Percentiles rank a stretch among this genome's conserved stretches.
phyloP scores from a whole-genome alignment of 106 monocot species.

The Acorus gramineus region DNA sequence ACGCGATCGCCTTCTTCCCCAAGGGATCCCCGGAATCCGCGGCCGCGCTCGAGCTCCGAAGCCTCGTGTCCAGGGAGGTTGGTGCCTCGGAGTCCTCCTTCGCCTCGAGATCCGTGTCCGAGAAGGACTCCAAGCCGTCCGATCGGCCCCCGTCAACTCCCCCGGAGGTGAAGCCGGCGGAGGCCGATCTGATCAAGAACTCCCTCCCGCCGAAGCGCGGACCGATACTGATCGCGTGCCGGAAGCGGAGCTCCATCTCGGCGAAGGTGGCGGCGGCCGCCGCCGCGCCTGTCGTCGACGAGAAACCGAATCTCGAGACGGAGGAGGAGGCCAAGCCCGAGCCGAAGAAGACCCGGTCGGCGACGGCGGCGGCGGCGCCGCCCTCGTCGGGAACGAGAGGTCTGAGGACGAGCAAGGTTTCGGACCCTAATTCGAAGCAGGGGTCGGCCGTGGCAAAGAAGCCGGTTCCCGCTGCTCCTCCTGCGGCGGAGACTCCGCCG shows the following conservation, averaged over 20 bases:
- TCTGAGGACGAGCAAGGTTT: constrained; percentile 34
- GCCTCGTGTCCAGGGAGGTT: constrained; percentile 22
- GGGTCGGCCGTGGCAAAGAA: not conserved
- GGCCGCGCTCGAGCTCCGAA: constrained; percentile 43
- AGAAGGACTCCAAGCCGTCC: not conserved
- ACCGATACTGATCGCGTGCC: constrained; percentile 17
- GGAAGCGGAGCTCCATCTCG: constrained; percentile 42
- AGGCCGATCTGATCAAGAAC: not conserved
- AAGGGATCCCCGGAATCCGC: constrained; percentile 29
- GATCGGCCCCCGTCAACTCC: not conserved
- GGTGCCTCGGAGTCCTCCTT: not conserved
- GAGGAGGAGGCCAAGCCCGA: constrained; percentile 9
- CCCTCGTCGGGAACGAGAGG: constrained; percentile 13
- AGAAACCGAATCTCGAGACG: too few species aligned
- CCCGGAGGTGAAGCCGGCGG: constrained; percentile 1
- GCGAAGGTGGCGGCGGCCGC: constrained; percentile 8
- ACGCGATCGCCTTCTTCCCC: constrained; percentile 73
- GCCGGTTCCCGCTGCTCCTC: too few species aligned
- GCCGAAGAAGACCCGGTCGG: constrained; percentile 6
- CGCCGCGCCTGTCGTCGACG: not conserved
- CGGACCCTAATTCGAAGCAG: not conserved
- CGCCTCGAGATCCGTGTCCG: not conserved
- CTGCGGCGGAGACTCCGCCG: too few species aligned
- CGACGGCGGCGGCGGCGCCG: not conserved
- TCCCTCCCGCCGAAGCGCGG: too few species aligned